Percentiles rank a stretch among this genome's conserved stretches.
Evolutionary conservation across 2,329 filamentous ascomycete species (phyloP).

Genomic region (Aspergillus sp.): DNA sequence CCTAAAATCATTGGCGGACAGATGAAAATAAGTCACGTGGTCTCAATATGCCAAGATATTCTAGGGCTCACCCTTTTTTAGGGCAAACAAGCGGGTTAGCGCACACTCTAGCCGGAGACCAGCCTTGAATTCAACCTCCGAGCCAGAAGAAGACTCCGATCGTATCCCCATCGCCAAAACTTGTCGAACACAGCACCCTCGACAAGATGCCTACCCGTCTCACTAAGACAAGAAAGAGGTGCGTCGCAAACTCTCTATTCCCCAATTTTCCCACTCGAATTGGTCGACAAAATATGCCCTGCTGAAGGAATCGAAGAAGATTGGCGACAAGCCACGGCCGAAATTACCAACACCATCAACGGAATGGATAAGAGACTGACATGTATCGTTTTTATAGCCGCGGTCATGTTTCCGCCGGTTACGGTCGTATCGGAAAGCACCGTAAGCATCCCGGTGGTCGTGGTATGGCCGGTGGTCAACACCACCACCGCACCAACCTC

Average conservation of each 20-base stretch:
- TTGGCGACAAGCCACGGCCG: not conserved
- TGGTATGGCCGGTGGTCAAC: constrained; percentile 96
- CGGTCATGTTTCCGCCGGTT: constrained; percentile 97
- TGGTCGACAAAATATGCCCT: not conserved
- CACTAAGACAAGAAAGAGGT: constrained; percentile 51
- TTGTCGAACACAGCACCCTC: constrained; percentile 42
- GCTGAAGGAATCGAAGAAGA: not conserved
- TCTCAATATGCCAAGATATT: constrained; percentile 2
- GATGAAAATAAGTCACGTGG: not conserved
- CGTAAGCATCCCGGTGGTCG: constrained; percentile 82
- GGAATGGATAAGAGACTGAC: constrained; percentile 15
- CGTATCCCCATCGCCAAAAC: constrained; percentile 38
- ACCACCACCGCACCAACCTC: constrained; percentile 94
- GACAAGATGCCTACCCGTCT: constrained; percentile 54
- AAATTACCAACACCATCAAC: not conserved
- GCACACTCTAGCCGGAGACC: constrained; percentile 36
- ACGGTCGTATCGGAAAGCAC: constrained; percentile 99
- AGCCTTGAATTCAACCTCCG: constrained; percentile 39
- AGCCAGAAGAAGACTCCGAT: constrained; percentile 30
- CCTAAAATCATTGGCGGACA: not conserved
- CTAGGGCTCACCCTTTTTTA: constrained; percentile 27
- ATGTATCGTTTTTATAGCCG: constrained; percentile 57
- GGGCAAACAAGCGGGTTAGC: constrained; percentile 40
- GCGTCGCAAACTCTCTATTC: constrained; percentile 33
- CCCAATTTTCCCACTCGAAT: constrained; percentile 16